Evolutionary conservation across 306 rosid species (phyloP).

Genomic region (Fragaria iinumae): DNA sequence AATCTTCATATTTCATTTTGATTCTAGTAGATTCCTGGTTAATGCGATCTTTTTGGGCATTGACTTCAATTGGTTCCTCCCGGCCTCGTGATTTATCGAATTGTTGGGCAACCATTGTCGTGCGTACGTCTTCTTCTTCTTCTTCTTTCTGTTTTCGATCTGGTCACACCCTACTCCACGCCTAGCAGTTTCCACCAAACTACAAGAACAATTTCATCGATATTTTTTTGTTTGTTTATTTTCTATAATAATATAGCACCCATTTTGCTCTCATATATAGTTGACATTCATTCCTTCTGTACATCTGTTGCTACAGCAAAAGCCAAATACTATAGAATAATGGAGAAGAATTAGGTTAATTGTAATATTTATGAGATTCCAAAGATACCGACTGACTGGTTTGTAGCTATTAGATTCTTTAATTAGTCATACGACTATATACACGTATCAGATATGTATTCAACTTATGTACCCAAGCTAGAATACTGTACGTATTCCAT

Average conservation of each 20-base stretch:
- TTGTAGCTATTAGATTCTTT: background rate
- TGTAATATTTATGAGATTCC: background rate
- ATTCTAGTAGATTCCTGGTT: background rate
- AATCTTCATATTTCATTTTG: background rate
- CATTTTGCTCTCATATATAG: background rate
- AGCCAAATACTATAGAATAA: background rate
- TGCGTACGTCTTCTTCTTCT: background rate
- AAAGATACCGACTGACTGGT: background rate
- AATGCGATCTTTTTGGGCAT: background rate
- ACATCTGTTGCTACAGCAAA: background rate
- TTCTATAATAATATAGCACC: background rate
- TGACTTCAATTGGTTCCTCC: background rate
- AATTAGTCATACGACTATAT: background rate
- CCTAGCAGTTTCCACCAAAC: background rate
- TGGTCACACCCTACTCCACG: background rate
- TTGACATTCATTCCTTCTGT: constrained; percentile 2
- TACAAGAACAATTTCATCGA: background rate
- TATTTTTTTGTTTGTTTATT: background rate
- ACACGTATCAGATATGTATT: background rate
- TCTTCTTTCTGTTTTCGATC: background rate
- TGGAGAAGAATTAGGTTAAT: background rate
- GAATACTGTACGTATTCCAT: no score
- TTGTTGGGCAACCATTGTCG: background rate
- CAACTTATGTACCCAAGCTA: no score
- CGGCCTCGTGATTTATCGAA: background rate